Percentiles rank a stretch among this genome's conserved stretches.
phyloP scores from a whole-genome alignment of 345 rosid species.

The Eucalyptus cloeziana region DNA sequence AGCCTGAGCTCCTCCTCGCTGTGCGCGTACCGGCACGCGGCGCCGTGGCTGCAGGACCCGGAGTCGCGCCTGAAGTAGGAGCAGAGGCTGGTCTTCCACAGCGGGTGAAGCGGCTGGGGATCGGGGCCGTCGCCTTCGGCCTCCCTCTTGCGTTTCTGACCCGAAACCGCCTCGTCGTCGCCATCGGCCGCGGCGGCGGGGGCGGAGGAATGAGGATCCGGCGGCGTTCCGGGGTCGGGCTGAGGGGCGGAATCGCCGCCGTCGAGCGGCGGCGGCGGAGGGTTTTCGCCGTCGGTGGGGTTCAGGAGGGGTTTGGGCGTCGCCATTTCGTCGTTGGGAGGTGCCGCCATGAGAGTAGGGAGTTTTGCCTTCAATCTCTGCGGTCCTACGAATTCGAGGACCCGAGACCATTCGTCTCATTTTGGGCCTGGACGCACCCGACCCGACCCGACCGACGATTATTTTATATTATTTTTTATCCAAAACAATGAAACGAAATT shows the following conservation, averaged over 20 bases:
- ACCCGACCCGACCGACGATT: background rate
- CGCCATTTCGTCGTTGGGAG: conserved; percentile 17
- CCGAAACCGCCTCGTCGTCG: background rate
- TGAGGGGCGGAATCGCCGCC: conserved; percentile 3
- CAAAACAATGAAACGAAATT: background rate
- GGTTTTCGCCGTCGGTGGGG: background rate
- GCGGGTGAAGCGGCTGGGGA: conserved; percentile 15
- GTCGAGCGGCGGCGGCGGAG: background rate
- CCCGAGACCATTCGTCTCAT: background rate
- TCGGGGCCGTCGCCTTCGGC: conserved; percentile 1
- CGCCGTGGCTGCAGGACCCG: conserved; percentile 62
- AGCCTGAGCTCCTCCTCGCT: conserved; percentile 76
- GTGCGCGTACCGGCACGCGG: conserved; percentile 72
- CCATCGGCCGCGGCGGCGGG: background rate
- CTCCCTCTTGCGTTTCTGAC: conserved; percentile 66
- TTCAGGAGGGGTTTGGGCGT: background rate
- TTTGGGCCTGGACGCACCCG: background rate
- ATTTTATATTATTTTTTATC: background rate
- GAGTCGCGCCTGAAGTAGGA: conserved; percentile 65
- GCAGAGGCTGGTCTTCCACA: conserved; percentile 74
- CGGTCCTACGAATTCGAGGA: background rate
- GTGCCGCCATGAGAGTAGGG: conserved; percentile 18
- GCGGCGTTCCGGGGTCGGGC: background rate
- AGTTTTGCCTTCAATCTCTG: background rate
- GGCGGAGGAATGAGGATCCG: background rate